Percentiles rank a stretch among this genome's conserved stretches.
phyloP scores from a whole-genome alignment of 129 eudicot species.

The Flaveria trinervia region DNA sequence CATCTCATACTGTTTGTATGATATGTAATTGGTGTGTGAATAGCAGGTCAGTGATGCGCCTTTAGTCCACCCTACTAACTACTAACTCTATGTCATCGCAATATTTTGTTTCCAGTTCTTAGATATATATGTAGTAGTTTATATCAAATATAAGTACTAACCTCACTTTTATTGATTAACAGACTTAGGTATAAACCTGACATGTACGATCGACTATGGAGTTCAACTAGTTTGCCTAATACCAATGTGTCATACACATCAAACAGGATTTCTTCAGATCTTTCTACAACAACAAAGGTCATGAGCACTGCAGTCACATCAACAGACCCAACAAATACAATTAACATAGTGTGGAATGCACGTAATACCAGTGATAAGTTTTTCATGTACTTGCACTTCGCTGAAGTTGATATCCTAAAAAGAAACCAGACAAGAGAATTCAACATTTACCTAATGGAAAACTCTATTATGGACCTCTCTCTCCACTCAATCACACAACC shows the following conservation, averaged over 20 bases:
- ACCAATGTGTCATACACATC: not conserved
- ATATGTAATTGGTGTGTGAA: no score
- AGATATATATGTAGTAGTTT: no score
- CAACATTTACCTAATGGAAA: slow-evolving; percentile 37
- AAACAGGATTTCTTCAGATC: slow-evolving; percentile 5
- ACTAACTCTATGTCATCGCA: not conserved
- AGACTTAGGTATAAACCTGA: slow-evolving; percentile 38
- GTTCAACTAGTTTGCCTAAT: slow-evolving; percentile 9
- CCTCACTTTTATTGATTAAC: not conserved
- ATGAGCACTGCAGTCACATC: slow-evolving; percentile 34
- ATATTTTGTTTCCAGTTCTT: not conserved
- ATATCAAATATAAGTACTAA: not conserved
- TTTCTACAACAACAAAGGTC: slow-evolving; percentile 27
- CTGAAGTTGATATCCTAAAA: slow-evolving; percentile 31
- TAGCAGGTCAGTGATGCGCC: no score
- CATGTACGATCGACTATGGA: slow-evolving; percentile 45
- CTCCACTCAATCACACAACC: slow-evolving; percentile 25
- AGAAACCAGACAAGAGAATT: slow-evolving; percentile 30
- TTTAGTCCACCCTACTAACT: not conserved
- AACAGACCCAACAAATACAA: not conserved
- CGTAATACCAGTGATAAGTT: slow-evolving; percentile 13
- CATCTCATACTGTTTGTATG: no score
- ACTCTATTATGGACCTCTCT: slow-evolving; percentile 11
- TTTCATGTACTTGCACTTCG: slow-evolving; percentile 33
- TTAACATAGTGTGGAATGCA: slow-evolving; percentile 5